Base-by-base conservation (phyloP, 441 rosid genomes). In the Erysimum pusillum region DNA sequence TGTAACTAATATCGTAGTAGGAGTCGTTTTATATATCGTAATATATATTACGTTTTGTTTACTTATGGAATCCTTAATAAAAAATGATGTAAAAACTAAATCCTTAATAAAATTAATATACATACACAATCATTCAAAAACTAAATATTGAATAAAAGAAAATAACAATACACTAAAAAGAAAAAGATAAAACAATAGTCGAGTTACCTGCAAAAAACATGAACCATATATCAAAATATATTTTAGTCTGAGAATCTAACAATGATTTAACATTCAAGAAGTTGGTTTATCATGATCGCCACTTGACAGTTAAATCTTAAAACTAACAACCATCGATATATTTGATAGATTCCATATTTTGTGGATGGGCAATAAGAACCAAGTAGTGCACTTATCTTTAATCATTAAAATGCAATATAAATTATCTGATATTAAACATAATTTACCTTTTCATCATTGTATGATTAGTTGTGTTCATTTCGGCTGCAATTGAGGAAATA, bases 171-270 rank as follows among this genome's bases (percentile, higher is more conserved):
- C 31, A 28, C 1, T 11, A 14, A 2, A 38, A 25, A 25, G 28
- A 25, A 25, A 6, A 4, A 4, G 17, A 13, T 2, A 18, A 34
- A 28, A 76, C 13, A 28, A 76, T 20, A 20, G 39, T 61, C 17
- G 63, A 52, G 13, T 68, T 61, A 76, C 64, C 79, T 76, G 69
- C 69, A 61, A 76, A 52, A 76, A 51, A 68, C 62, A 75, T 49
- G 17, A 67, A 75, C 54, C 62, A 49, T 28, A 75, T 34, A 54
- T 65, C 65, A 65, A 9, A 28, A 73, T 52, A 71, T 12, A 42
- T 9, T 9, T 32, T 34, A 44, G 45, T 64, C 28, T 6, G 64
- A 20, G 10, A 54, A 68, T 54, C 25, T 53, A 25, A 38, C 32
- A 48, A 38, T 56, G 7, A 41, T 52, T 48, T n/a, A 20, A 48